Evolutionary conservation across 371 early-diverging fungal species (phyloP), one percentile per base, ranked within the genome.

Genomic region (Polyrhizophydium stewartii): DNA sequence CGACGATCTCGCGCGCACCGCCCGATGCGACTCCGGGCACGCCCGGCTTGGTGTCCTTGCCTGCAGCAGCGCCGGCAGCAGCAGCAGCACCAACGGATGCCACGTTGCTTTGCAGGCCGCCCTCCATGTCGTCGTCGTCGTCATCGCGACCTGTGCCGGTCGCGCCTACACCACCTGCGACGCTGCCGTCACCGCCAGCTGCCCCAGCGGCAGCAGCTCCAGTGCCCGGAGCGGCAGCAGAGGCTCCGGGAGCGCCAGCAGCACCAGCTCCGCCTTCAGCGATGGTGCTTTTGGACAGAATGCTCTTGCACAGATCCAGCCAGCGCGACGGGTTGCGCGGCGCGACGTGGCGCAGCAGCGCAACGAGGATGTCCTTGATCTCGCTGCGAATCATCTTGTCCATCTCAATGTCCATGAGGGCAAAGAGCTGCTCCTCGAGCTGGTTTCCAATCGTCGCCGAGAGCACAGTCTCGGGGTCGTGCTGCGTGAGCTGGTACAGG

Each of bases 401-500:
- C 0, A 85, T 87, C 66, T 82, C 83, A n/a, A 70, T 59, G 59
- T 93, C 92, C 56, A 93, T 63, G 65, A 93, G 75, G 22, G 87
- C 86, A 73, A 92, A 92, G 17, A 91, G 70, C 66, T 91, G 91
- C 46, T 87, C 90, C 56, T 92, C 92, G 1, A 93, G 68, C 12
- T 88, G 72, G 49, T 64, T 61, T 41, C 66, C 70, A 13, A 65
- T 43, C 2, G 74, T 72, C 6, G 67, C 72, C 1, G 60, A 57
- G 50, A 92, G 85, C 0, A 93, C 92, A 12, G 84, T 38, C 24
- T 82, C 86, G 19, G 91, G 88, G 74, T 90, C 85, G 5, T 87
- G 79, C 63, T 91, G 92, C 0, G 89, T 89, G 13, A 93, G 74
- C 60, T 93, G 93, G 64, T 92, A 92, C 33, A 94, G 70, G 62